Conservation (phyloP, 2,329 filamentous ascomycete genomes). For the Cryphonectria carpinicola region DNA sequence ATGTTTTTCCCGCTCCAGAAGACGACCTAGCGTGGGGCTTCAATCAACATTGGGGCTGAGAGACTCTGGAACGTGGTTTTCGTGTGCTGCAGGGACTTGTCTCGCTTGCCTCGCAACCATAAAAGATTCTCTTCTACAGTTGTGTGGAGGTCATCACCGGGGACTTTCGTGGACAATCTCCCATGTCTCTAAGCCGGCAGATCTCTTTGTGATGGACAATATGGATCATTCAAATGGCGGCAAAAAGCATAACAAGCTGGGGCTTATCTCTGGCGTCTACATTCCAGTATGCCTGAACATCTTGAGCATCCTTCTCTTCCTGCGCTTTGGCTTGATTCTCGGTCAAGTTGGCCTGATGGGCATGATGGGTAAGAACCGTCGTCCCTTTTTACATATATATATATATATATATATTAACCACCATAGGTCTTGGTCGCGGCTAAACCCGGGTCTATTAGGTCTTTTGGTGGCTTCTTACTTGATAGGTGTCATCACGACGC, state of each 20-base stretch:
- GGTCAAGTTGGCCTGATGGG: constrained; percentile 80
- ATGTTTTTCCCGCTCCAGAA: neutral
- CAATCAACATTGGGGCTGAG: neutral
- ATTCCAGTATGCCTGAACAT: constrained; percentile 90
- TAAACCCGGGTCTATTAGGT: constrained; percentile 47
- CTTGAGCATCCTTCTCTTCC: constrained; percentile 88
- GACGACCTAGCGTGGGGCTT: neutral
- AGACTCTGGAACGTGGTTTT: neutral
- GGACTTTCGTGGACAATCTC: neutral
- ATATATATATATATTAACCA: constrained; percentile 4
- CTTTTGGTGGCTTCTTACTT: constrained; percentile 76
- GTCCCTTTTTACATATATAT: neutral
- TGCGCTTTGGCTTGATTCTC: constrained; percentile 83
- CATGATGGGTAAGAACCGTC: constrained; percentile 66
- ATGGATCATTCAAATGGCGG: constrained; percentile 37
- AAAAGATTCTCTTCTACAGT: neutral
- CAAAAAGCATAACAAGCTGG: constrained; percentile 64
- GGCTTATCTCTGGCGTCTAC: constrained; percentile 78
- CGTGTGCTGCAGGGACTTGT: neutral
- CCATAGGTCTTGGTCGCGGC: constrained; percentile 18
- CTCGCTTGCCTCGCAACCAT: neutral
- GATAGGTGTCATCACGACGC: constrained; percentile 81
- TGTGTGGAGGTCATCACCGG: neutral
- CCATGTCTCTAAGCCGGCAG: constrained; percentile 8
- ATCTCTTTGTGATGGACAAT: constrained; percentile 25